Percentiles rank a stretch among this genome's conserved stretches.
phyloP scores from a whole-genome alignment of 768 basidiomycete genomes.

The Russula sp. region DNA sequence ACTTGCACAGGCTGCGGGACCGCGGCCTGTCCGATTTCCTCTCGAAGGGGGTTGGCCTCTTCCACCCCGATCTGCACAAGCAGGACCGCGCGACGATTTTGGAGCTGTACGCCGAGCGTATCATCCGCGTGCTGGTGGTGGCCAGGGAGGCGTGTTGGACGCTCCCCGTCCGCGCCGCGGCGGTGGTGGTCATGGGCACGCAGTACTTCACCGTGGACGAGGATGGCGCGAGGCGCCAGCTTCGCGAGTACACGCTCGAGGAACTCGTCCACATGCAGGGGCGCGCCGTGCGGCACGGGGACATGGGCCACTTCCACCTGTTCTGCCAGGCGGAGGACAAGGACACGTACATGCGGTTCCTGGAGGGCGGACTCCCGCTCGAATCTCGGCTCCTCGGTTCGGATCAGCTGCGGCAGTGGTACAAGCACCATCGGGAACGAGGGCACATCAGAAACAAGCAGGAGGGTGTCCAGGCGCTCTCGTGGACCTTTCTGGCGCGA shows the following conservation, averaged over 20 bases:
- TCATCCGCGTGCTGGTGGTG: conserved; percentile 73
- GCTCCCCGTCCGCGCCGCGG: conserved; percentile 74
- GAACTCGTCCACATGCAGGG: conserved; percentile 93
- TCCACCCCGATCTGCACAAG: conserved; percentile 64
- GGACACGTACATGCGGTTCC: conserved; percentile 75
- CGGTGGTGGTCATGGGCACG: conserved; percentile 88
- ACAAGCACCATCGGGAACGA: conserved; percentile 34
- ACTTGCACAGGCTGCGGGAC: conserved; percentile 57
- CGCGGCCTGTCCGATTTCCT: conserved; percentile 60
- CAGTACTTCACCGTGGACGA: conserved; percentile 62
- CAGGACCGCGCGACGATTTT: conserved; percentile 68
- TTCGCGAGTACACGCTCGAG: conserved; percentile 72
- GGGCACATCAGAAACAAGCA: conserved; percentile 47
- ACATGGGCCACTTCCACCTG: conserved; percentile 66
- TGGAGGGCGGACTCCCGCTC: conserved; percentile 83
- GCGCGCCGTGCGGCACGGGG: conserved; percentile 54
- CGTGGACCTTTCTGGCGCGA: conserved; percentile 73
- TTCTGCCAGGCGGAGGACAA: conserved; percentile 87
- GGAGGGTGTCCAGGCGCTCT: conserved; percentile 67
- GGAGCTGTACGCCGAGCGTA: conserved; percentile 74
- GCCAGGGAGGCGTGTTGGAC: conserved; percentile 86
- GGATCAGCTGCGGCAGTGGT: conserved; percentile 44
- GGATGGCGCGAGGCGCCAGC: conserved; percentile 51
- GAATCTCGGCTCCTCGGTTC: conserved; percentile 71
- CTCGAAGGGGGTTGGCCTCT: conserved; percentile 83